A percentile compares a stretch with the other conserved stretches of the same genome.
Conservation (phyloP, 2,329 filamentous ascomycete species). For the Cladosporium cucumerinum region DNA sequence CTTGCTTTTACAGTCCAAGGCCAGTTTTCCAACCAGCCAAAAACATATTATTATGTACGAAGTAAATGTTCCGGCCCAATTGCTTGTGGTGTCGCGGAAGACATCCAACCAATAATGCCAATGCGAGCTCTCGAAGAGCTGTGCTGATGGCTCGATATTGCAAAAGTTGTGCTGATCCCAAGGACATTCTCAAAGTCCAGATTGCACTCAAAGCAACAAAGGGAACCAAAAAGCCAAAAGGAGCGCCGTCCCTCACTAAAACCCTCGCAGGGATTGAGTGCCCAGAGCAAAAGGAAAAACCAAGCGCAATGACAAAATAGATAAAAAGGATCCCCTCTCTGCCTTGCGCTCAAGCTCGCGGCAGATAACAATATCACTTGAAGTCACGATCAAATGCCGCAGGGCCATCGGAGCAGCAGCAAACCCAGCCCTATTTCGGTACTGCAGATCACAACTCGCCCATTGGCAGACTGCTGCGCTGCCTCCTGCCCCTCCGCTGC, state of each 20-base stretch:
- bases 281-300: neutral
- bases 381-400: neutral
- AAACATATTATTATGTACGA: neutral
- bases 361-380: neutral
- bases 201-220: neutral
- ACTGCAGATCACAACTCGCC: neutral
- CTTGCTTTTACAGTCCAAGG: neutral
- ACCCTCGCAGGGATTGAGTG: neutral
- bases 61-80: neutral
- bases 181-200: neutral
- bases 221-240: neutral
- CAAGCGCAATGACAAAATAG: neutral
- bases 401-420: neutral
- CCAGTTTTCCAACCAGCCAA: neutral
- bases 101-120: neutral
- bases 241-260: conserved; percentile 2
- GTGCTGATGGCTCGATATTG: neutral
- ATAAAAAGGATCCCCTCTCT: neutral
- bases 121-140: neutral
- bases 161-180: neutral
- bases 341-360: neutral
- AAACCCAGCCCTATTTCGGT: neutral
- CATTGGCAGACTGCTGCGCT: conserved; percentile 1
- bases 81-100: neutral
- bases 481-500: conserved; percentile 28